A percentile compares a stretch with the other conserved stretches of the same genome.
Evolutionary conservation across 179 eudicot species (phyloP).

Genomic region (Corrigiola litoralis): DNA sequence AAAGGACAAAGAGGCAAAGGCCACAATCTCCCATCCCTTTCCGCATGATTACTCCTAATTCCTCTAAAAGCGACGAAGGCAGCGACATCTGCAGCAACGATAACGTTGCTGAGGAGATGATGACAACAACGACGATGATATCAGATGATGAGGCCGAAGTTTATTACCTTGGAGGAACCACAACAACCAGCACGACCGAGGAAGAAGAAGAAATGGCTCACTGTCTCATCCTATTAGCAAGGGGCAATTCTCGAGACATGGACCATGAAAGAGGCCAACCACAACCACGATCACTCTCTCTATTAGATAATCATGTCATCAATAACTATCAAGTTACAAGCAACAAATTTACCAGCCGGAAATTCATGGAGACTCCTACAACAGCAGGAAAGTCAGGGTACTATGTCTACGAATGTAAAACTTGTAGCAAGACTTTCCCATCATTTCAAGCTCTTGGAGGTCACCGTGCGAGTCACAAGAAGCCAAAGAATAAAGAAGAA

Average conservation of each 20-base stretch:
- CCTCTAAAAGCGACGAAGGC: constrained; percentile 27
- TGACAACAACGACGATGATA: constrained; percentile 8
- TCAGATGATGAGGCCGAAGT: constrained; percentile 14
- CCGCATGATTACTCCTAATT: constrained; percentile 16
- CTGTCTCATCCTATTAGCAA: constrained; percentile 59
- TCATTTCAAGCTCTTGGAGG: constrained; percentile 83
- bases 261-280: background rate
- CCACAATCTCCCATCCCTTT: constrained; percentile 54
- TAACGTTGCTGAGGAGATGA: constrained; percentile 11
- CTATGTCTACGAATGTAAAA: constrained; percentile 62
- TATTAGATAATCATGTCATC: background rate
- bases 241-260: constrained; percentile 19
- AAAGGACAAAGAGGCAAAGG: constrained; percentile 64
- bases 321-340: background rate
- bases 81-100: constrained; percentile 39
- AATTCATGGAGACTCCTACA: constrained; percentile 25
- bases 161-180: background rate
- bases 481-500: constrained; percentile 31
- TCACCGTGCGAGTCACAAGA: constrained; percentile 80
- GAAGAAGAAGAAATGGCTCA: constrained; percentile 77
- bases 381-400: constrained; percentile 31
- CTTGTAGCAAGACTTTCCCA: constrained; percentile 60
- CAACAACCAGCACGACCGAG: constrained; percentile 21
- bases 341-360: constrained; percentile 31
- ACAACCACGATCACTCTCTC: background rate